Conservation (phyloP, 2,329 filamentous ascomycete genomes). For the Calonectria hawksworthii region DNA sequence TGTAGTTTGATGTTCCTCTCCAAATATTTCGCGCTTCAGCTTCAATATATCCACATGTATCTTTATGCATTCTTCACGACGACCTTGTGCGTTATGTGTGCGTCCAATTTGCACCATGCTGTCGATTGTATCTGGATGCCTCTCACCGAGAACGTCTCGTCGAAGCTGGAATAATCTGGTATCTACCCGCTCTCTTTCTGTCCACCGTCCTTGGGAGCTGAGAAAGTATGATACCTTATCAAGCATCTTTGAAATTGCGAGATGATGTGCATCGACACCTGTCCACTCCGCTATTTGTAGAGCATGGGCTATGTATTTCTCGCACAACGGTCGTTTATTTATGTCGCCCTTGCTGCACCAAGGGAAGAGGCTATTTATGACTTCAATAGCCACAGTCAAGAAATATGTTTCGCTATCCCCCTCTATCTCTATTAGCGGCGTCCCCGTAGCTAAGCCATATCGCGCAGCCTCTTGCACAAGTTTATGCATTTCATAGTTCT, state of each 20-base stretch:
- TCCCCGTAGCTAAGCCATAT: slow-evolving; percentile 32
- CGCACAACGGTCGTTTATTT: slow-evolving; percentile 26
- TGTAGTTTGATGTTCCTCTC: background rate
- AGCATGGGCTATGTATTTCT: slow-evolving; percentile 48
- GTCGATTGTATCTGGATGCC: slow-evolving; percentile 17
- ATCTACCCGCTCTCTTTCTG: background rate
- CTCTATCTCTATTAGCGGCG: no score
- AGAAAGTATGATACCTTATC: slow-evolving; percentile 40
- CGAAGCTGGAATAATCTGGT: background rate
- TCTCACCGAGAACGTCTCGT: slow-evolving; percentile 2
- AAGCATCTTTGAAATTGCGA: slow-evolving; percentile 30
- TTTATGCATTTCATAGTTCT: slow-evolving; percentile 49
- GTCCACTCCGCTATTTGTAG: slow-evolving; percentile 43
- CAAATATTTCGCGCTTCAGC: background rate
- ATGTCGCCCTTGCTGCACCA: background rate
- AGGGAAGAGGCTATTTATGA: slow-evolving; percentile 41
- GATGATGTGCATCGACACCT: slow-evolving; percentile 30
- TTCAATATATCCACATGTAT: background rate
- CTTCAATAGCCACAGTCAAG: slow-evolving; percentile 34
- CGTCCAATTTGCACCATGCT: slow-evolving; percentile 14
- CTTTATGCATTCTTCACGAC: background rate
- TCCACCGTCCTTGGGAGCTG: slow-evolving; percentile 32
- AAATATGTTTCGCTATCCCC: slow-evolving; percentile 40
- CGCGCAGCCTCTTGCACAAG: slow-evolving; percentile 48
- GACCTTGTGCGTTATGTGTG: background rate